These are phyloP conservation scores for Chloroidium sp. DNA, from an alignment of 163 green algal species.

Conservation along the genomic window DNA sequence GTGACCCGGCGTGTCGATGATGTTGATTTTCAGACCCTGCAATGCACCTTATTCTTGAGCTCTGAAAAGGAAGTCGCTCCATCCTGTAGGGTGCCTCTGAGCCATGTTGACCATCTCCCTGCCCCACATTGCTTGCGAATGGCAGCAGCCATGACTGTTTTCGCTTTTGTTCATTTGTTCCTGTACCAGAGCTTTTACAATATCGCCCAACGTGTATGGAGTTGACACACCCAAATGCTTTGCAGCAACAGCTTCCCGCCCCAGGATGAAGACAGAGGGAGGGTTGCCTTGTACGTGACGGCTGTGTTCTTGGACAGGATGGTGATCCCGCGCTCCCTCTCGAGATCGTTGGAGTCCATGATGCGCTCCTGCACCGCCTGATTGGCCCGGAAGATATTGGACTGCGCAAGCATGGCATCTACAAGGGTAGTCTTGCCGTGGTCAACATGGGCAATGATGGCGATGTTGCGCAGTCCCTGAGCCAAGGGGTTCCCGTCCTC, in stretches of 20 bases:
- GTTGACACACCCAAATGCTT: background rate
- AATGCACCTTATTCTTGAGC: conserved; percentile 1
- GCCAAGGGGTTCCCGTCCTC: conserved; percentile 14
- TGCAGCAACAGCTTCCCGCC: background rate
- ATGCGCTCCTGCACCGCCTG: conserved; percentile 73
- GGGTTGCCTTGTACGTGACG: conserved; percentile 57
- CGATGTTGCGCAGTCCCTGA: conserved; percentile 81
- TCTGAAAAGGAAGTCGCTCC: too few relatives aligned
- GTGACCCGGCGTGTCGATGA: conserved; percentile 99
- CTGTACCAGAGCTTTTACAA: too few relatives aligned
- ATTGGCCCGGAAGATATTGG: conserved; percentile 88
- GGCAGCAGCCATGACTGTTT: too few relatives aligned
- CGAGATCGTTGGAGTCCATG: conserved; percentile 96
- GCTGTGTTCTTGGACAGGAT: conserved; percentile 99
- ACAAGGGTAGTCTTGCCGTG: conserved; percentile 93
- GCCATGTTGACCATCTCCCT: too few relatives aligned
- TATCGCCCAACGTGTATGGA: too few relatives aligned
- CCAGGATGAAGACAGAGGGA: background rate
- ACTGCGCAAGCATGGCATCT: conserved; percentile 93
- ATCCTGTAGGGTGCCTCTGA: too few relatives aligned
- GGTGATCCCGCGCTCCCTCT: conserved; percentile 97
- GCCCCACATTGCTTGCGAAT: too few relatives aligned
- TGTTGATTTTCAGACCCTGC: conserved; percentile 86
- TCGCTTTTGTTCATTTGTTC: too few relatives aligned
- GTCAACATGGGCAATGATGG: conserved; percentile 97